phyloP scores from a whole-genome alignment of 257 asterid genomes.

The Scutellaria galericulata region DNA sequence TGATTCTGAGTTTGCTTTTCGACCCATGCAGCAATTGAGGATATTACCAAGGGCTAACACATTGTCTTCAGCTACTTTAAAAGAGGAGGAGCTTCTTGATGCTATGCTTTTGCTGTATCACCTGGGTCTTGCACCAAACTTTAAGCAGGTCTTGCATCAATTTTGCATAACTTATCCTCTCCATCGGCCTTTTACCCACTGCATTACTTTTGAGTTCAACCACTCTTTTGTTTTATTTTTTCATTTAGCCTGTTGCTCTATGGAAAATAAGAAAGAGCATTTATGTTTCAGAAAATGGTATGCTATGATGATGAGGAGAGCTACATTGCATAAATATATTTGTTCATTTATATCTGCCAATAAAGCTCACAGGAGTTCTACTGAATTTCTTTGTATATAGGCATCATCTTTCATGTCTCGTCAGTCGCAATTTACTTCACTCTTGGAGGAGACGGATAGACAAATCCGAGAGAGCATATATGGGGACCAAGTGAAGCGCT shows the following conservation, averaged over 20 bases:
- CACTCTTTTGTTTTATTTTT: background rate
- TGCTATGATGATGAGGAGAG: constrained; percentile 14
- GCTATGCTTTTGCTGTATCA: constrained; percentile 89
- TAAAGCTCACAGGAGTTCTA: background rate
- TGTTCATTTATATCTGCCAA: background rate
- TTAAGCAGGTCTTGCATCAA: constrained; percentile 72
- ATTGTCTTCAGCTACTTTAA: constrained; percentile 71
- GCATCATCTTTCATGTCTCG: constrained; percentile 87
- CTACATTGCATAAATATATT: constrained; percentile 10
- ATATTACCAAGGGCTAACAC: constrained; percentile 60
- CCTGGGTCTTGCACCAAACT: constrained; percentile 95
- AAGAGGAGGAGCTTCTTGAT: constrained; percentile 96
- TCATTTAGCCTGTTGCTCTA: background rate
- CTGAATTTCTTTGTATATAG: constrained; percentile 44
- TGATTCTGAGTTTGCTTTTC: constrained; percentile 74
- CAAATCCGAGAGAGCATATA: constrained; percentile 71
- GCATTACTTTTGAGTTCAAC: background rate
- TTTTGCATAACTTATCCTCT: background rate
- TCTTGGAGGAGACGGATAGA: constrained; percentile 89
- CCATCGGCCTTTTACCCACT: background rate
- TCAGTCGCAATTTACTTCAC: constrained; percentile 73
- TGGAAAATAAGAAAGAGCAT: background rate
- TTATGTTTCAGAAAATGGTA: constrained; percentile 2
- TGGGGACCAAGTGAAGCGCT: constrained; percentile 77
- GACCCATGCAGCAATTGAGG: constrained; percentile 74